These are phyloP conservation scores for Neurospora hispaniola DNA, from an alignment of 495 filamentous ascomycete genomes.

Conservation along the genomic window DNA sequence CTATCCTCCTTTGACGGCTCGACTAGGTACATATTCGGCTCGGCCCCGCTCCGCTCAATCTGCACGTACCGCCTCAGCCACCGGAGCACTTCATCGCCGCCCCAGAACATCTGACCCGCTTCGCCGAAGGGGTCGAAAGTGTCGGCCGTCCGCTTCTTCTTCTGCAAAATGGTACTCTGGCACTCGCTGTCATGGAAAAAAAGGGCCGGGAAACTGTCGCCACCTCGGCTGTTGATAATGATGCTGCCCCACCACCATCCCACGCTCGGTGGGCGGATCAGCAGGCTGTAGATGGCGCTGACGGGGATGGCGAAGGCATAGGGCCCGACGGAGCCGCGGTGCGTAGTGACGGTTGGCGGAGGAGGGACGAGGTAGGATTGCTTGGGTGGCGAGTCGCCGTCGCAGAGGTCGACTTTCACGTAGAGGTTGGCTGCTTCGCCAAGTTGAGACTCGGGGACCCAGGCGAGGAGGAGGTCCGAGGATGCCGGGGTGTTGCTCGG, in stretches of 20 bases:
- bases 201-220: slow-evolving; percentile 85
- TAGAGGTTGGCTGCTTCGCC: slow-evolving; percentile 81
- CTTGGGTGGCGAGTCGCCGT: slow-evolving; percentile 66
- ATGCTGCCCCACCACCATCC: slow-evolving; percentile 98
- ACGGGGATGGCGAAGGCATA: slow-evolving; percentile 92
- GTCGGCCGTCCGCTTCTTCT: slow-evolving; percentile 71
- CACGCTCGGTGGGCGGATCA: slow-evolving; percentile 83
- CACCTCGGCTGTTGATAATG: slow-evolving; percentile 80
- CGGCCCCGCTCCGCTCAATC: slow-evolving; percentile 71
- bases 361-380: slow-evolving; percentile 87
- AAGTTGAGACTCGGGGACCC: slow-evolving; percentile 85
- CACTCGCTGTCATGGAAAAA: slow-evolving; percentile 98
- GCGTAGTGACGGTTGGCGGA: slow-evolving; percentile 70
- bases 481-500: slow-evolving; percentile 27
- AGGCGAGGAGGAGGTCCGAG: slow-evolving; percentile 75
- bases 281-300: slow-evolving; percentile 77
- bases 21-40: slow-evolving; percentile 81
- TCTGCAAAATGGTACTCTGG: slow-evolving; percentile 87
- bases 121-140: slow-evolving; percentile 86
- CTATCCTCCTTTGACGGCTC: slow-evolving; percentile 80
- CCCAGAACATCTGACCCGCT: slow-evolving; percentile 85
- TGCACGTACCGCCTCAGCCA: slow-evolving; percentile 79
- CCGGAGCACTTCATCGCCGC: slow-evolving; percentile 86
- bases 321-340: slow-evolving; percentile 58
- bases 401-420: slow-evolving; percentile 85